Evolutionary conservation across 1,139 yeast genomes (phyloP).

Genomic region (Kluyveromyces sp.): DNA sequence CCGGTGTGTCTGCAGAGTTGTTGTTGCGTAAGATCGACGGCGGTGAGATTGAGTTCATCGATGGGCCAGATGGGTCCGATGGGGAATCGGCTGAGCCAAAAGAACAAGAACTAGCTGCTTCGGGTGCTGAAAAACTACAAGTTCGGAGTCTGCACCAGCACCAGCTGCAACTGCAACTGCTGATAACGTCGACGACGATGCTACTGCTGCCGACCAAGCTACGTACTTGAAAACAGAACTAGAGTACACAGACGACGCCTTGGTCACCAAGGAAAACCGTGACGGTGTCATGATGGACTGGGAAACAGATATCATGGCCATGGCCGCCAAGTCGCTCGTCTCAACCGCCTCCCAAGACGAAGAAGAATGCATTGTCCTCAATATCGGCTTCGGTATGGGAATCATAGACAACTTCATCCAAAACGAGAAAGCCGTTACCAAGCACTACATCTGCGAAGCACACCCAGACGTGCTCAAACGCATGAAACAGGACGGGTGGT

Average conservation of each 20-base stretch:
- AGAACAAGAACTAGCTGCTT: not conserved
- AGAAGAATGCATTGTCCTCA: slow-evolving; percentile 48
- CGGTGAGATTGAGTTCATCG: slow-evolving; percentile 43
- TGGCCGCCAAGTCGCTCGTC: slow-evolving; percentile 67
- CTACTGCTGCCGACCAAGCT: slow-evolving; percentile 53
- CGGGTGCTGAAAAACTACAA: not conserved
- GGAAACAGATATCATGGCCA: slow-evolving; percentile 78
- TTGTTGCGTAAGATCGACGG: slow-evolving; percentile 66
- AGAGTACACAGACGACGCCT: slow-evolving; percentile 61
- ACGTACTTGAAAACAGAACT: slow-evolving; percentile 61
- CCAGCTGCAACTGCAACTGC: no score
- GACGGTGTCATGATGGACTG: slow-evolving; percentile 99
- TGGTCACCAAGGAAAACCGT: slow-evolving; percentile 60
- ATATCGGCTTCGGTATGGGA: slow-evolving; percentile 96
- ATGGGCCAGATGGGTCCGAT: slow-evolving; percentile 21
- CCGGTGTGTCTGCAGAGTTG: slow-evolving; percentile 88
- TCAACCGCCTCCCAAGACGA: slow-evolving; percentile 27
- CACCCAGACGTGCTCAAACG: slow-evolving; percentile 82
- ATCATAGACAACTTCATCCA: slow-evolving; percentile 79
- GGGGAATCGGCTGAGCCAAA: slow-evolving; percentile 21
- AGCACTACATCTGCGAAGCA: slow-evolving; percentile 87
- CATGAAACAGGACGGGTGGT: slow-evolving; percentile 76
- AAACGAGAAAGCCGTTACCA: slow-evolving; percentile 41
- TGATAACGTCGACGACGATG: slow-evolving; percentile 31
- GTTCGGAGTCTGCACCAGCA: not conserved